Evolutionary conservation across 2,329 filamentous ascomycete species (phyloP), one percentile per base, ranked within the genome.

Genomic region (Nectriaceae sp.): DNA sequence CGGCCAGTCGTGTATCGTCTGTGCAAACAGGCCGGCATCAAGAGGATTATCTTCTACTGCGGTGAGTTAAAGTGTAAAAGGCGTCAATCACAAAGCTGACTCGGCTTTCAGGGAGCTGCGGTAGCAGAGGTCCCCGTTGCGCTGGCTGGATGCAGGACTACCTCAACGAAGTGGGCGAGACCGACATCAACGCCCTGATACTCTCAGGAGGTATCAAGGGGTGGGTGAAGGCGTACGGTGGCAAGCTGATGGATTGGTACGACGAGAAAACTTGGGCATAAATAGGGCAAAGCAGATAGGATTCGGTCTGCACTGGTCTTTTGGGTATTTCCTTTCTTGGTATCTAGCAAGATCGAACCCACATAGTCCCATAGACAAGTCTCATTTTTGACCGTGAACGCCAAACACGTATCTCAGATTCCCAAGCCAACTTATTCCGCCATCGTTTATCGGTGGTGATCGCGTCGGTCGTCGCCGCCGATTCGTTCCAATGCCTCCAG

Each of bases 401-500:
- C 68, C 68, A 61, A 63, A 56, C 52, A 63, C 60, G 46, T 44
- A 60, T 58, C 54, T 49, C 50, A 55, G 46, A 55, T 51, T 56
- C 57, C 49, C 49, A 48, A 44, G 52, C 22, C 47, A 39, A 38
- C 37, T n/a, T 48, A 19, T 50, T 50, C 49, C 35, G 41, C 41
- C 35, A 19, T 38, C 41, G 24, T 45, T 44, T 58, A 54, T 61
- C 67, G 50, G 62, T 68, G 50, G 46, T 69, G 62, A 49, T 70
- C 62, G 62, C 67, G 69, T 59, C 71, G 71, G 56, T 85, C 80
- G 63, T 83, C 80, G 50, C 82, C 81, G 54, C 82, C 83, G 59
- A 89, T 87, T 63, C 85, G 77, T 67, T 85, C 82, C 49, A 89
- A 71, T 10, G 85, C 90, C 74, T 99, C 95, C 47, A 99, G 83